These are phyloP conservation scores for Lecanicillium sp. DNA, from an alignment of 2,329 filamentous ascomycete species.

Conservation along the genomic window DNA sequence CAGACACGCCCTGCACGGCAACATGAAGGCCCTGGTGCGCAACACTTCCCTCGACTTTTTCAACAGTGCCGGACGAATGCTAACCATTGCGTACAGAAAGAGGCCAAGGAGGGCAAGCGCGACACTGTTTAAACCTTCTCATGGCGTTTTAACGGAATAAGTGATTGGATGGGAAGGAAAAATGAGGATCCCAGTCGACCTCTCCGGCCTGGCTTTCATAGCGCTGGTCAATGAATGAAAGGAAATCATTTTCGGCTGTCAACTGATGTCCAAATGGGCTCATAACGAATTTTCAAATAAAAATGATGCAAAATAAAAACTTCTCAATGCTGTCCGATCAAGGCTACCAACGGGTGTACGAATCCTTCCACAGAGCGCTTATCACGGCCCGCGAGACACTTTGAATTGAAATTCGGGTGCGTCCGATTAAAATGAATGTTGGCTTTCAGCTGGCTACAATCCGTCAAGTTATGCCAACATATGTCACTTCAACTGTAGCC, in stretches of 20 bases:
- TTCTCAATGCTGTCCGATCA: too few relatives aligned
- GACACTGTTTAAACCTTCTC: conserved; percentile 62
- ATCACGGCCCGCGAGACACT: too few relatives aligned
- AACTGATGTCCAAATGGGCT: background rate
- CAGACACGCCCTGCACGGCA: conserved; percentile 98
- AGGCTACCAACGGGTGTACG: too few relatives aligned
- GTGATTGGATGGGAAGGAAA: conserved; percentile 13
- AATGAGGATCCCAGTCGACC: conserved; percentile 7
- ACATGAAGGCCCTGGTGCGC: conserved; percentile 93
- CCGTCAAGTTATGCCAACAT: too few relatives aligned
- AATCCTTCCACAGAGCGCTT: too few relatives aligned
- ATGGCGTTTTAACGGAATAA: conserved; percentile 8
- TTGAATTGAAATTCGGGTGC: too few relatives aligned
- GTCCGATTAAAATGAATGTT: too few relatives aligned
- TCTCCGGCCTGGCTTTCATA: conserved; percentile 5
- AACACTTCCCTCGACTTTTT: conserved; percentile 20
- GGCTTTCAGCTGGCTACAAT: too few relatives aligned
- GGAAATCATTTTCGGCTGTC: conserved; percentile 2
- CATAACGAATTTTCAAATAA: too few relatives aligned
- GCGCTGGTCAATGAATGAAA: conserved; percentile 12
- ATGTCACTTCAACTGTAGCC: too few relatives aligned
- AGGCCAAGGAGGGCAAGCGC: conserved; percentile 93
- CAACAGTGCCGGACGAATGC: conserved; percentile 17
- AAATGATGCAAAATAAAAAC: too few relatives aligned
- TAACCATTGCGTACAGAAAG: conserved; percentile 63